These are phyloP conservation scores for Colletotrichum filicis DNA, from an alignment of 2,329 filamentous ascomycete species.

Conservation along the genomic window DNA sequence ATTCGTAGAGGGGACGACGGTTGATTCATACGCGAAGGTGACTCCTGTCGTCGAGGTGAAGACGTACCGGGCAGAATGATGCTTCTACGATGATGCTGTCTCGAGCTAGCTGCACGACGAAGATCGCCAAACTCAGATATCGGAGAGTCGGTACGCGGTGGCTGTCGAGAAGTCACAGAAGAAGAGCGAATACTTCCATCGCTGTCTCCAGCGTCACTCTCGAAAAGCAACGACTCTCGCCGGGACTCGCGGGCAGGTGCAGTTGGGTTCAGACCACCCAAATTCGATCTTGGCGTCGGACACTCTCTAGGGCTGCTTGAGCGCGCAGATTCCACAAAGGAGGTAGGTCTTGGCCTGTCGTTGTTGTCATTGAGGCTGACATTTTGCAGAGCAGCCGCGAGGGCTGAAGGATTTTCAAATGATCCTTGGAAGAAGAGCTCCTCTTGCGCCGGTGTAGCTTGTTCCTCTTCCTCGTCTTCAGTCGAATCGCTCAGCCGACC, in stretches of 20 bases:
- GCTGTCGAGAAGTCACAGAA: conserved; percentile 75
- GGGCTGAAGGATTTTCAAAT: conserved; percentile 66
- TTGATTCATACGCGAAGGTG: conserved; percentile 79
- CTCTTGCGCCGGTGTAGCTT: conserved; percentile 57
- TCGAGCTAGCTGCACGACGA: conserved; percentile 79
- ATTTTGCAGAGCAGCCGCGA: conserved; percentile 65
- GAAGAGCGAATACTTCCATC: conserved; percentile 89
- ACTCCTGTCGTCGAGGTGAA: conserved; percentile 87
- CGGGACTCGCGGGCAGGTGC: conserved; percentile 73
- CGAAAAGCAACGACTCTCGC: conserved; percentile 81
- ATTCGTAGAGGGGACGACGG: conserved; percentile 90
- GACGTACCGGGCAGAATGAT: conserved; percentile 82
- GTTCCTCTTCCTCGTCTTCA: conserved; percentile 66
- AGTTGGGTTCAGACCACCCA: conserved; percentile 66
- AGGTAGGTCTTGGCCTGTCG: conserved; percentile 65
- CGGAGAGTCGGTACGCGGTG: conserved; percentile 85
- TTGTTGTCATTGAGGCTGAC: conserved; percentile 53
- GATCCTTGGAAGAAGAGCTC: conserved; percentile 67
- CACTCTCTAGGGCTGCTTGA: conserved; percentile 93
- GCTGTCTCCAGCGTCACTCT: conserved; percentile 86
- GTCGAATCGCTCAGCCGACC: conserved; percentile 85
- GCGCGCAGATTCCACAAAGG: conserved; percentile 75
- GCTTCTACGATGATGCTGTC: conserved; percentile 88
- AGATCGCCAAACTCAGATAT: conserved; percentile 86
- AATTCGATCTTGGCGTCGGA: conserved; percentile 88